Evolutionary conservation across 2,329 filamentous ascomycete species (phyloP), one percentile per base, ranked within the genome.

Genomic region (Ambrosiella beaveri): DNA sequence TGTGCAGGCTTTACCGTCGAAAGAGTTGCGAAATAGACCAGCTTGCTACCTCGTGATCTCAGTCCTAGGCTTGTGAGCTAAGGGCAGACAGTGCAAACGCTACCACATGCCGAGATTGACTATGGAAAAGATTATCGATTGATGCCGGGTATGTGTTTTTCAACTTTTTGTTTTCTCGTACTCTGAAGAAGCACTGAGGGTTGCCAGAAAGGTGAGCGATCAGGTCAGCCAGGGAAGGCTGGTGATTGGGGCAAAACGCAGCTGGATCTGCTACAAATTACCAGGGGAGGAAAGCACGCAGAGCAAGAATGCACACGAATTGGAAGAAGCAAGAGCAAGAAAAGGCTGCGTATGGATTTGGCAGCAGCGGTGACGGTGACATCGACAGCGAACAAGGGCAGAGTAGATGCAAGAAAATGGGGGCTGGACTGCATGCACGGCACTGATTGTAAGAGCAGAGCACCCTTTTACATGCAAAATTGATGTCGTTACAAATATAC

Each of bases 61-160:
- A 55, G 45, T 50, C 52, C 53, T 56, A 37, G 44, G 36, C 38
- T 15, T n/a, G 13, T 36, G 19, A 59, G 35, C 47, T 55, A 50
- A 58, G 57, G 39, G 45, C 41, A 54, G 39, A 54, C 40, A 54
- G 49, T 44, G 49, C 55, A 60, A 36, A 54, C 47, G 49, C 54
- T 54, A 57, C 49, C 50, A 51, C 54, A 60, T 54, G 53, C 53
- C 52, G 54, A 60, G 49, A 60, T 17, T 35, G 27, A 37, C 4
- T 19, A 57, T n/a, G 27, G 17, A 38, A 8, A 35, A n/a, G 39
- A 13, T 47, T 56, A 17, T 45, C 19, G 17, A n/a, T 36, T 13
- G 39, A 51, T 51, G 47, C 27, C 27, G 27, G 19, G 47, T n/a
- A n/a, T 51, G 13, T 2, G 13, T 47, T 13, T 12, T 47, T 47